Evolutionary conservation across 371 early-diverging fungal species (phyloP).

Genomic region (Thermomucor indicae-seudaticae): DNA sequence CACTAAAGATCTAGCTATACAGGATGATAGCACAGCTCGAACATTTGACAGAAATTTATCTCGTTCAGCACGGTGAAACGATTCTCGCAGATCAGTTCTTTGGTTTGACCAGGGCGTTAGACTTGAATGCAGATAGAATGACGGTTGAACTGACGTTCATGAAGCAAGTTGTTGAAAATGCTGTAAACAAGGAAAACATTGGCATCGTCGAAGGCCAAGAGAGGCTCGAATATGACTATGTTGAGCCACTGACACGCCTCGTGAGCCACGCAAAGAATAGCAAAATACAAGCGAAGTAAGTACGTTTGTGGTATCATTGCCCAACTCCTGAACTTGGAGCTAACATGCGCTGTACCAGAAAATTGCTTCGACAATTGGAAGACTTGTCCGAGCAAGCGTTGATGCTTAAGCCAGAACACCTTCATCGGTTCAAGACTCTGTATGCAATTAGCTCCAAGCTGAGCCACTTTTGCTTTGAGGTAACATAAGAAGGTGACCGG

Average conservation of each 20-base stretch:
- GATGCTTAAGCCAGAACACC: slow-evolving; percentile 45
- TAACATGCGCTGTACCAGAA: slow-evolving; percentile 43
- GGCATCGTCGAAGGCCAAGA: slow-evolving; percentile 43
- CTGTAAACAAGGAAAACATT: slow-evolving; percentile 31
- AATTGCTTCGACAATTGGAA: slow-evolving; percentile 61
- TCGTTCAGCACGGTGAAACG: slow-evolving; percentile 31
- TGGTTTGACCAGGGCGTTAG: slow-evolving; percentile 50
- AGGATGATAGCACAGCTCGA: slow-evolving; percentile 66
- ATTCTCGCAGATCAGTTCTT: slow-evolving; percentile 52
- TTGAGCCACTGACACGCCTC: slow-evolving; percentile 51
- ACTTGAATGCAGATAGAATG: slow-evolving; percentile 64
- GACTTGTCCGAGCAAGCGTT: slow-evolving; percentile 58
- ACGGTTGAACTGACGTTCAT: slow-evolving; percentile 54
- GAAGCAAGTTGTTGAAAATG: slow-evolving; percentile 36
- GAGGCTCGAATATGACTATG: slow-evolving; percentile 49
- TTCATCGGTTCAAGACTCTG: slow-evolving; percentile 49
- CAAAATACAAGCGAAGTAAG: slow-evolving; percentile 58
- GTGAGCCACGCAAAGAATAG: slow-evolving; percentile 58
- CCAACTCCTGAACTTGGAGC: too few species aligned
- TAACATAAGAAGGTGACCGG: too few species aligned
- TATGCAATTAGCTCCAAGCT: slow-evolving; percentile 49
- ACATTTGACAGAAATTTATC: slow-evolving; percentile 60
- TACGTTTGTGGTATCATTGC: background rate
- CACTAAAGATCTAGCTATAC: background rate
- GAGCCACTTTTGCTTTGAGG: slow-evolving; percentile 44